Conservation (phyloP, 2,329 filamentous ascomycete genomes). For the Penicillium sp. region DNA sequence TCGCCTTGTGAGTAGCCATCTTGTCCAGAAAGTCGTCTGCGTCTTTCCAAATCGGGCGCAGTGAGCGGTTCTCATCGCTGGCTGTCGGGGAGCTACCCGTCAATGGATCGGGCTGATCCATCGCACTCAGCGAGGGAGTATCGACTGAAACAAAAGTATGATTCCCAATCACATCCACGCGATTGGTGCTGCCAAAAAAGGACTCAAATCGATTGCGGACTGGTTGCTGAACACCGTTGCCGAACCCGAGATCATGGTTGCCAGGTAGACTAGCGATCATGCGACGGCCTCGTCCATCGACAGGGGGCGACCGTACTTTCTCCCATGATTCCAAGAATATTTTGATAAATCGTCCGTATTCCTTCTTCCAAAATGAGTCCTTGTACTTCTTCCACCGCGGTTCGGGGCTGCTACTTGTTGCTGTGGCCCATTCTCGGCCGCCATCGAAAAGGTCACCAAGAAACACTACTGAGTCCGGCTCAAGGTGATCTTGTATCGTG, state of each 20-base stretch:
- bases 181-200: conserved; percentile 88
- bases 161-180: conserved; percentile 88
- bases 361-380: conserved; percentile 77
- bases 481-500: conserved; percentile 70
- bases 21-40: conserved; percentile 72
- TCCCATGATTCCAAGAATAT: conserved; percentile 77
- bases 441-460: conserved; percentile 94
- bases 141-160: conserved; percentile 94
- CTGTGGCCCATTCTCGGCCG: conserved; percentile 88
- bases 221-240: conserved; percentile 73
- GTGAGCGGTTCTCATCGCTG: conserved; percentile 53
- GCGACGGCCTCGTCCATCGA: conserved; percentile 67
- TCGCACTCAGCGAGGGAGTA: conserved; percentile 79
- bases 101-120: conserved; percentile 53
- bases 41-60: conserved; percentile 68
- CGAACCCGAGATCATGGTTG: conserved; percentile 94
- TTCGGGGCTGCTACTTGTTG: conserved; percentile 59
- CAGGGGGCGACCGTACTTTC: conserved; percentile 54
- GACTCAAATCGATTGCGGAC: conserved; percentile 81
- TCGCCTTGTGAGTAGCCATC: conserved; percentile 64
- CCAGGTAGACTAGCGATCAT: conserved; percentile 84
- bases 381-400: conserved; percentile 73
- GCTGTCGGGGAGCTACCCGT: conserved; percentile 44
- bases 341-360: conserved; percentile 80
- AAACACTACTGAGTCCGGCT: conserved; percentile 87